Percentiles rank a stretch among this genome's conserved stretches.
Evolutionary conservation across 83 land plant species (phyloP).

Genomic region (Picea abies): DNA sequence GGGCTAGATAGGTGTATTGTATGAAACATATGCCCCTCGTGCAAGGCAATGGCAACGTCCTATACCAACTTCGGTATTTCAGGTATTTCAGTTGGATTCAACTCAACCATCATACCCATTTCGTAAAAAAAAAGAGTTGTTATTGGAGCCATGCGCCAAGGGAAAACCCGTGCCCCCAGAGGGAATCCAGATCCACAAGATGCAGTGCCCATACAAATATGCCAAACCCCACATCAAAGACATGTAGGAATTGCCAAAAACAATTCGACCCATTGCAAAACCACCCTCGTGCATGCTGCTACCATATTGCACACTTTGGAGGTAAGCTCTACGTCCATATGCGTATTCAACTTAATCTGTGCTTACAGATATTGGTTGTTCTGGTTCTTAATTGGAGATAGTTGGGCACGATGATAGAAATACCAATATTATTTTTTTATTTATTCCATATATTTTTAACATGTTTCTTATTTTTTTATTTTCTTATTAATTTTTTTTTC

Average conservation of each 20-base stretch:
- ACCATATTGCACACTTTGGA: conserved; percentile 91
- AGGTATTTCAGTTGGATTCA: background rate
- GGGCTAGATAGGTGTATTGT: no score
- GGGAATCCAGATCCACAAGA: background rate
- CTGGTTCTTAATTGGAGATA: no score
- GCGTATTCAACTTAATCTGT: no score
- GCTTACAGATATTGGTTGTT: no score
- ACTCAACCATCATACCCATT: background rate
- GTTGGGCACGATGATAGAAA: no score
- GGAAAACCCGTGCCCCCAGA: background rate
- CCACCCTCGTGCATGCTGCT: conserved; percentile 78
- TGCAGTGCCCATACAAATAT: conserved; percentile 5
- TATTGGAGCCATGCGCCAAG: background rate
- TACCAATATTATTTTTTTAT: no score
- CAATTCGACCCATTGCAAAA: conserved; percentile 75
- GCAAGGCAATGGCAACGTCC: background rate
- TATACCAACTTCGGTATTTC: background rate
- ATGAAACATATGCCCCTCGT: no score
- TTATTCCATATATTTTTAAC: no score
- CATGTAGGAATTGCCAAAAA: conserved; percentile 68
- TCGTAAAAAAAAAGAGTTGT: background rate
- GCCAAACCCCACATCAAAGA: conserved; percentile 19
- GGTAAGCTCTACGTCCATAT: no score
- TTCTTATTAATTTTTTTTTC: no score
- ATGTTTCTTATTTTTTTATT: no score